Base-by-base conservation (phyloP, 257 asterid genomes). In the Forsythia viridissima region DNA sequence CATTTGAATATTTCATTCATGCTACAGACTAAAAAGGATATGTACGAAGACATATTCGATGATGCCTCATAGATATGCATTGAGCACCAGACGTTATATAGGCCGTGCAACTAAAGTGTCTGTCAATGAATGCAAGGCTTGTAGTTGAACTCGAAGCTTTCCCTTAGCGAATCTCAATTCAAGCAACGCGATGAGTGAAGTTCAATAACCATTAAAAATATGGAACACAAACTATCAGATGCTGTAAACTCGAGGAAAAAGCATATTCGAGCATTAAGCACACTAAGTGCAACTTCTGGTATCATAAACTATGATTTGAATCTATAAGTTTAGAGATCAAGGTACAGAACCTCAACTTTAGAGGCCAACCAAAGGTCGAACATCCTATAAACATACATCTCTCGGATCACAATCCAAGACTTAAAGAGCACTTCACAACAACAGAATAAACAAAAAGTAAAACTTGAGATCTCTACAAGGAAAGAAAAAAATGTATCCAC, bases 251-350 rank as follows among this genome's bases (percentile, higher is more conserved):
- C 11, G 11, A 75, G 40, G 40, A 20, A 78, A 59, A 70, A 65
- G 34, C 68, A 48, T 8, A 44, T 6, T 3, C 37, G 9, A 76
- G 55, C 18, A 71, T 24, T 20, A 8, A 39, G 38, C 46, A 40
- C 63, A n/a, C 67, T 0, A 74, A 21, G 11, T 11, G 38, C 74
- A 77, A 10, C 52, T 73, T 74, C 24, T 42, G 59, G 4, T 48
- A 48, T 48, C 59, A 48, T 78, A 57, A 77, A 75, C 5, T 72
- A n/a, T 51, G 74, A 61, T 30, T 37, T 18, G n/a, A 69, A 73
- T 78, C 76, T 84, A 67, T 80, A 70, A 66, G 77, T 83, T 85
- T 81, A 87, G 86, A 76, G 46, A 80, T 74, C 70, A 82, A 12
- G 80, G 13, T 76, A 82, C 88, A 81, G 77, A 81, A 81, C 78